Percentiles rank a stretch among this genome's conserved stretches.
These are phyloP conservation scores for Ceratocystis eucalypticola DNA, from an alignment of 2,329 filamentous ascomycete species.

Conservation along the genomic window DNA sequence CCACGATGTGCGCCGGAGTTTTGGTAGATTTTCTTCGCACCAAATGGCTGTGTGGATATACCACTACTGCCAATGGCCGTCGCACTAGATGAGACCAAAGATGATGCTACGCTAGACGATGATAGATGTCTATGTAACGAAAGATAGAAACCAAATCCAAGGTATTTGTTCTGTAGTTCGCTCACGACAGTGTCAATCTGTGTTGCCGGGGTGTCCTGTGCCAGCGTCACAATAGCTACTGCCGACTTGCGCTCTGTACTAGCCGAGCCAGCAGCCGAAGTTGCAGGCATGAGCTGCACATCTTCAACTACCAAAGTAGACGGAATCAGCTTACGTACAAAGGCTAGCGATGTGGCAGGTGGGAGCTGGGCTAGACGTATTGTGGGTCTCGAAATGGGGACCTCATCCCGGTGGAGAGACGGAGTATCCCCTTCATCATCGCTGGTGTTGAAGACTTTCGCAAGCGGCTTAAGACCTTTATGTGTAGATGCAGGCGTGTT, in stretches of 20 bases:
- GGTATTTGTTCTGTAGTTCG: conserved; percentile 65
- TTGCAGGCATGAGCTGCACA: conserved; percentile 54
- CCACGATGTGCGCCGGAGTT: neutral
- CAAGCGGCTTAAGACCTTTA: conserved; percentile 27
- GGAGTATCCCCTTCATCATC: conserved; percentile 39
- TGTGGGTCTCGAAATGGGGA: conserved; percentile 50
- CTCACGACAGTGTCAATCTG: conserved; percentile 75
- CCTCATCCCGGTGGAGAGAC: conserved; percentile 32
- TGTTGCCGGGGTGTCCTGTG: conserved; percentile 64
- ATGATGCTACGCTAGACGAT: conserved; percentile 20
- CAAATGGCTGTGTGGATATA: conserved; percentile 52
- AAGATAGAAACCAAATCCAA: conserved; percentile 73
- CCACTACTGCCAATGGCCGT: conserved; percentile 24
- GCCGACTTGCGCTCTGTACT: conserved; percentile 55
- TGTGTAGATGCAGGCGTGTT: neutral
- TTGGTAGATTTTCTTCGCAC: conserved; percentile 50
- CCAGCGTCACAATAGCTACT: conserved; percentile 67
- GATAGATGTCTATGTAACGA: conserved; percentile 71
- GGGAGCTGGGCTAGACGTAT: conserved; percentile 48
- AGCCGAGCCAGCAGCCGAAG: conserved; percentile 26
- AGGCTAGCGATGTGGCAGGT: conserved; percentile 44
- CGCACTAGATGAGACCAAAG: conserved; percentile 28
- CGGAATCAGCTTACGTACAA: conserved; percentile 46
- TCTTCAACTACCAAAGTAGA: conserved; percentile 53
- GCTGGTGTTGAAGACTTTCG: conserved; percentile 60